phyloP scores from a whole-genome alignment of 345 rosid genomes.

The Kernera saxatilis region DNA sequence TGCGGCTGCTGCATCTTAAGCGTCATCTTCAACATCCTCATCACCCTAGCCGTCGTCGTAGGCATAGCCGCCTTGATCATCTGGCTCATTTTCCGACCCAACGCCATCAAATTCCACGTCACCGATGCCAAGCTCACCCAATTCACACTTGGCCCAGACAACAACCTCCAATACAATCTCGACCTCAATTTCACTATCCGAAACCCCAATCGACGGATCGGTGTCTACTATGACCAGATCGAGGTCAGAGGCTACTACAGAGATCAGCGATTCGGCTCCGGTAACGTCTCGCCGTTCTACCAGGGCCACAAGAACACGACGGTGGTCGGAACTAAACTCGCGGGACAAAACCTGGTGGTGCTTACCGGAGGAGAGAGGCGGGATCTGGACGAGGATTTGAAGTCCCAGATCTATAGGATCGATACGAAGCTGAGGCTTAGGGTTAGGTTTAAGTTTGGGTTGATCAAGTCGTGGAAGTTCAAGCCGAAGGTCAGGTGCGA shows the following conservation, averaged over 20 bases:
- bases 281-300: slow-evolving; percentile 38
- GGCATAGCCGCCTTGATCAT: slow-evolving; percentile 46
- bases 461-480: slow-evolving; percentile 44
- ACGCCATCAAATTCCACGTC: slow-evolving; percentile 47
- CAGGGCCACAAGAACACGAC: slow-evolving; percentile 83
- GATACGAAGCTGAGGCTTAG: slow-evolving; percentile 47
- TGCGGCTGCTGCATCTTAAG: slow-evolving; percentile 61
- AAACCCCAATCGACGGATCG: slow-evolving; percentile 62
- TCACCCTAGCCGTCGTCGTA: slow-evolving; percentile 28
- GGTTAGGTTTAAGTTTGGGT: slow-evolving; percentile 62
- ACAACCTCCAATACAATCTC: slow-evolving; percentile 40
- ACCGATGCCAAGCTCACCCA: slow-evolving; percentile 42
- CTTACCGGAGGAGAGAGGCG: slow-evolving; percentile 26
- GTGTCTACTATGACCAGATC: slow-evolving; percentile 45
- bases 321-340: slow-evolving; percentile 31
- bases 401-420: slow-evolving; percentile 35
- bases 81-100: slow-evolving; percentile 68
- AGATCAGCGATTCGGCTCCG: slow-evolving; percentile 29
- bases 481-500: slow-evolving; percentile 53
- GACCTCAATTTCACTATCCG: slow-evolving; percentile 45
- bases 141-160: slow-evolving; percentile 35
- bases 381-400: slow-evolving; percentile 31
- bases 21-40: slow-evolving; percentile 45
- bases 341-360: slow-evolving; percentile 25
- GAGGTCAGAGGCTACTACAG: slow-evolving; percentile 44